Base-by-base conservation (phyloP, 345 rosid genomes). In the Populus ilicifolia region DNA sequence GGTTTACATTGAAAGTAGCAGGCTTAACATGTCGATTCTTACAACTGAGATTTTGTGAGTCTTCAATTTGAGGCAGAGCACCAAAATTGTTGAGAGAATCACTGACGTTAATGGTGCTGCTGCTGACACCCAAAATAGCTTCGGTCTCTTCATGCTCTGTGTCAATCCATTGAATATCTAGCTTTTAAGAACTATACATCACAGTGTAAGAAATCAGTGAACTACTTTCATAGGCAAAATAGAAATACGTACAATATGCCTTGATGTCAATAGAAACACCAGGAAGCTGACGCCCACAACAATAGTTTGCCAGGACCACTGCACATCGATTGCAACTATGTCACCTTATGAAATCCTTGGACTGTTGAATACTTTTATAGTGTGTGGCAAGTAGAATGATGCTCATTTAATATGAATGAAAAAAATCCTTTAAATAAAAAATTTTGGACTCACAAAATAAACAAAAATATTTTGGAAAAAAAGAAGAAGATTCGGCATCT, bases 291-390 rank as follows among this genome's bases (percentile, higher is more conserved):
- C 18, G 16, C 98, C 98, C 93, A 91, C 79, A 68, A 87, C 82
- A 69, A 94, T 79, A 33, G 97, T 92, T 86, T 92, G 84, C 98
- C 98, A 92, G 23, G 93, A 88, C 99, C 99, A 96, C 99, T 94
- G 96, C 89, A 83, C 35, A 80, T 69, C 21, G 77, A 64, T 56
- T 48, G 21, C 41, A 66, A 14, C 16, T 36, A 65, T n/a, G 66
- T 76, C 52, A 54, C 54, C 11, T 35, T 64, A n/a, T 61, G 33
- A 25, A 30, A 36, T 43, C 23, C 50, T 30, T 30, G 43, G 13
- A 23, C 14, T n/a, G 16, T 23, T 23, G 25, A 59, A n/a, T 43
- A 11, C 14, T 43, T 43, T 13, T 10, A 10, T 59, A 23, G 14
- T n/a, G 64, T 23, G 9, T n/a, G 64, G 4, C 27, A n/a, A 9